Base-by-base conservation (phyloP, 2,329 filamentous ascomycete genomes). In the Aspergillus tamarii region DNA sequence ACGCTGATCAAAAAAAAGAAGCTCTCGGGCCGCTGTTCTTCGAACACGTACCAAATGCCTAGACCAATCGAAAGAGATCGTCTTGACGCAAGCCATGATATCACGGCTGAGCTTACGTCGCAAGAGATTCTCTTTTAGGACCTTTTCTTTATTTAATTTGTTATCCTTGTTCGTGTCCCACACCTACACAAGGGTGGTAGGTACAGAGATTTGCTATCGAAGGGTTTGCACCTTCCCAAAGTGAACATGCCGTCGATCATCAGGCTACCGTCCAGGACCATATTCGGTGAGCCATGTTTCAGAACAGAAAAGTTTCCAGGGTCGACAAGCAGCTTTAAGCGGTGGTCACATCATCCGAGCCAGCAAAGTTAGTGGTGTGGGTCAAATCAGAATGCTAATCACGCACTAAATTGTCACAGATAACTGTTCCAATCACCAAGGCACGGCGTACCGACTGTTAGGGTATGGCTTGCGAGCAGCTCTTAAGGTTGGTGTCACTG, bases 241-340 rank as follows among this genome's bases (percentile, higher is more conserved):
- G 46, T 43, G 39, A 55, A 45, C 43, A 36, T 14, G 21, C n/a
- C 32, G 54, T 62, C 57, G 60, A 62, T 62, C 60, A 57, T 54
- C 34, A 39, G 23, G 26, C 60, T 57, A 58, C 32, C 53, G 16
- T 26, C 32, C 41, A 58, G 39, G 30, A 56, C 43, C 26, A 62
- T n/a, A 60, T 57, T 64, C 70, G 67, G 69, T 72, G 69, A 68
- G 65, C 57, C 62, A 50, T 36, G 58, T 67, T 68, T 69, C 65
- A 70, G 65, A 70, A 68, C 52, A 32, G 28, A 50, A 66, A 36
- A 43, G 64, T 57, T 63, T 64, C 58, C 55, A 61, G 56, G 48
- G 50, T 63, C 61, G 60, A 61, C 63, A 56, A 66, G 66, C 64
- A 67, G 64, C 52, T 62, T 39, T 59, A 67, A 59, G 63, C 55